Base-by-base conservation (phyloP, 2,329 filamentous ascomycete species). In the Amylocarpus encephaloides region DNA sequence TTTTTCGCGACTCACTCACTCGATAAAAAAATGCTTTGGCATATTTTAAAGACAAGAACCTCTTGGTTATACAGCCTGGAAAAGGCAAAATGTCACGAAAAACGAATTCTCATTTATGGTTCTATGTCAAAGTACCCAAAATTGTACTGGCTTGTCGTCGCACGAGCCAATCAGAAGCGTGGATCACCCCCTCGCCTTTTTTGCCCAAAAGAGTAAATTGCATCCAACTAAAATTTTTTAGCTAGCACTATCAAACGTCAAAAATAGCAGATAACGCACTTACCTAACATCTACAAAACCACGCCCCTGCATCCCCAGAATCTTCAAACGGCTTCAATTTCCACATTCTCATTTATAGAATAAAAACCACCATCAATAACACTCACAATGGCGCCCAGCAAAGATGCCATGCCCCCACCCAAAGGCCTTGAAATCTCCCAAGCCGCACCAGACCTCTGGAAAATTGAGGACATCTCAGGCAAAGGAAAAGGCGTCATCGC, bases 401-500 rank as follows among this genome's bases (percentile, higher is more conserved):
- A 29, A 30, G 22, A 18, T 33, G 40, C 49, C 33, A 19, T 46
- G 36, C 47, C 47, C 22, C 10, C 40, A 32, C 26, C 40, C 5
- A 33, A 22, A 50, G 18, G 13, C 18, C 26, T 33, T 4, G 16
- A 38, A 48, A 38, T 10, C 30, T 16, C 12, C 35, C 36, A 26
- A 30, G 26, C 40, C 2, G 43, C 54, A 43, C 44, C 26, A 11
- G 32, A 34, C n/a, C 43, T 59, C 19, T 64, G 52, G 54, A 52
- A 34, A 51, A 48, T 60, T 13, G 40, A 56, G 22, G 19, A 46
- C 35, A 54, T 64, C n/a, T 54, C 57, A 6, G 59, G 57, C 33
- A 65, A 64, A 57, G 63, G 59, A 22, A 52, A 56, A 41, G 62
- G 61, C 6, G 50, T 64, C 1, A 35, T 66, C n/a, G 58, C 61